Evolutionary conservation across 331 rosid genomes (phyloP), one percentile per base, ranked within the genome.

Genomic region (Dryas integrifolia): DNA sequence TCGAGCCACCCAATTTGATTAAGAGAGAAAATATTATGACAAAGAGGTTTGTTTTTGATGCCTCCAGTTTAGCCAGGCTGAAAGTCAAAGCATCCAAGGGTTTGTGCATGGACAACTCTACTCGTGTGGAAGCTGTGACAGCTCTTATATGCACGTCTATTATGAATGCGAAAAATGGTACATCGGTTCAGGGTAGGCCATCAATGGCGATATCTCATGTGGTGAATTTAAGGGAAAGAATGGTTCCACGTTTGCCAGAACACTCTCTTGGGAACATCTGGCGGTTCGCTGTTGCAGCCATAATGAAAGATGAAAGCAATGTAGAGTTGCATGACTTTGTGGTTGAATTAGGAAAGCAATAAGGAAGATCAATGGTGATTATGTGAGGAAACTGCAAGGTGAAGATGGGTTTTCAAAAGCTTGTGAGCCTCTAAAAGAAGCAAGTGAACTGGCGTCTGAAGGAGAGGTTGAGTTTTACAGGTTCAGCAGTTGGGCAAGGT

Each of bases 121-220:
- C 79, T 4, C 65, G 78, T 5, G 64, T 72, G 7, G 81, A 78
- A 38, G 83, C 67, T 9, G 53, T 68, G 45, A 50, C 75, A 9
- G 65, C 79, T 41, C 65, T 74, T 13, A 51, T 79, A 49, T 66
- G 76, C 39, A 70, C 24, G 45, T 24, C 65, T 11, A 40, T 39
- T 49, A 38, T 55, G 76, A 16, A 65, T 5, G 39, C 68, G 7
- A 50, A 56, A 9, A 21, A 35, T 18, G 15, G 14, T 5, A 68
- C 46, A 24, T 24, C 9, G 5, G 62, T 16, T 41, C 11, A 10
- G 52, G 58, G 18, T 51, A 59, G 7, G 43, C 52, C 52, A 41
- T 41, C 41, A 39, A 64, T 47, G 41, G 69, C 24, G 44, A 63
- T 65, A 47, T 46, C 35, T 48, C 69, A 63, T 13, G 72, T 5